Percentiles rank a stretch among this genome's conserved stretches.
Evolutionary conservation across 1,284 basidiomycete genomes (phyloP).

Genomic region (Ustilago lituana): DNA sequence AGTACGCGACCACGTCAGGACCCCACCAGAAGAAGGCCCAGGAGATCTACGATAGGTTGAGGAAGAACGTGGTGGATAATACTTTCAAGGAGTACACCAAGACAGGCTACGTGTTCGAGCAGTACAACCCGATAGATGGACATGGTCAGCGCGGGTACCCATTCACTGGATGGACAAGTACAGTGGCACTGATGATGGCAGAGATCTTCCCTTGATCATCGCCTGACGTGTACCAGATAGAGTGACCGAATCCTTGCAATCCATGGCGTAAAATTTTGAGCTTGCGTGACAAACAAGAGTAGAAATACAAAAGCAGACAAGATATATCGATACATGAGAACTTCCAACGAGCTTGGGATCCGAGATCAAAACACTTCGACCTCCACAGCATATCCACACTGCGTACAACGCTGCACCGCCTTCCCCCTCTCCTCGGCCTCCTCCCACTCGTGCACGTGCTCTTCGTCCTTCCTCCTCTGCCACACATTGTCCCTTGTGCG

Average conservation of each 20-base stretch:
- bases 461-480: slow-evolving; percentile 58
- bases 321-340: neutral
- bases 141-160: slow-evolving; percentile 79
- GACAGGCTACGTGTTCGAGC: slow-evolving; percentile 95
- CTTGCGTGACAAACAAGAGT: neutral
- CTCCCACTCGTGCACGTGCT: slow-evolving; percentile 60
- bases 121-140: slow-evolving; percentile 85
- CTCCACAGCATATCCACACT: slow-evolving; percentile 55
- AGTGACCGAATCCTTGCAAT: no score
- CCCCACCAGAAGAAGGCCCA: slow-evolving; percentile 79
- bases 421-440: slow-evolving; percentile 38
- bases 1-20: slow-evolving; percentile 80
- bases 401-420: slow-evolving; percentile 43
- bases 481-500: slow-evolving; percentile 61
- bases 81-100: slow-evolving; percentile 88
- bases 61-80: slow-evolving; percentile 84
- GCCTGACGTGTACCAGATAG: no score
- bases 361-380: slow-evolving; percentile 54
- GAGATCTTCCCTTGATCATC: slow-evolving; percentile 56
- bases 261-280: neutral
- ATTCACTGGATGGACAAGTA: slow-evolving; percentile 63
- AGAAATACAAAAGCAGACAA: slow-evolving; percentile 3
- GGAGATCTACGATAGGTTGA: slow-evolving; percentile 80
- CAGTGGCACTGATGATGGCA: slow-evolving; percentile 64
- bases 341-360: no score